phyloP scores from a whole-genome alignment of 768 basidiomycete genomes.

The Agaricus sinodeliciosus region DNA sequence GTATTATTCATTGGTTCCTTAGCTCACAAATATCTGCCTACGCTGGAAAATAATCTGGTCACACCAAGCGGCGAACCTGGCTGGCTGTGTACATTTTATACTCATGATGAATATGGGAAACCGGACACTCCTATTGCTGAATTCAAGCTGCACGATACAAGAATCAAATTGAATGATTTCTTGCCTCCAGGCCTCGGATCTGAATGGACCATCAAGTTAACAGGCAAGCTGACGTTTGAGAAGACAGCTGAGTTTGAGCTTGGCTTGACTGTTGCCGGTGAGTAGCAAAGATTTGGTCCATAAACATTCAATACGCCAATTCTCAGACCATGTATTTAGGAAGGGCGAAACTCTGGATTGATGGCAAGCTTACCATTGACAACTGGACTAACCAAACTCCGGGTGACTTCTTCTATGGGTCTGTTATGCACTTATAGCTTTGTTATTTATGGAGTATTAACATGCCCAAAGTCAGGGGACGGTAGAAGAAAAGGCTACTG shows the following conservation, averaged over 20 bases:
- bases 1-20: slow-evolving; percentile 1
- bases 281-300: slow-evolving; percentile 5
- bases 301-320: neutral
- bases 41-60: slow-evolving; percentile 52
- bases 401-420: slow-evolving; percentile 68
- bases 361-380: slow-evolving; percentile 54
- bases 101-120: slow-evolving; percentile 42
- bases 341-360: slow-evolving; percentile 57
- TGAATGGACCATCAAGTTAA: slow-evolving; percentile 52
- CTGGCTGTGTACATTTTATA: slow-evolving; percentile 61
- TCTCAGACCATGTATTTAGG: slow-evolving; percentile 21
- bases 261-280: slow-evolving; percentile 58
- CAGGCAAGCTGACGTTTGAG: slow-evolving; percentile 43
- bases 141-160: slow-evolving; percentile 49
- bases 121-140: slow-evolving; percentile 37
- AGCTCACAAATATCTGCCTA: slow-evolving; percentile 67
- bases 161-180: slow-evolving; percentile 63
- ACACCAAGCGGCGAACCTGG: slow-evolving; percentile 48
- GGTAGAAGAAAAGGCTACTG: slow-evolving; percentile 50
- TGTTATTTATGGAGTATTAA: neutral
- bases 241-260: slow-evolving; percentile 47
- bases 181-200: slow-evolving; percentile 46
- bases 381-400: slow-evolving; percentile 66
- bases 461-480: slow-evolving; percentile 46
- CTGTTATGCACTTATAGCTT: slow-evolving; percentile 12